These are phyloP conservation scores for Citropsis articulata DNA, from an alignment of 345 rosid species.

Conservation along the genomic window DNA sequence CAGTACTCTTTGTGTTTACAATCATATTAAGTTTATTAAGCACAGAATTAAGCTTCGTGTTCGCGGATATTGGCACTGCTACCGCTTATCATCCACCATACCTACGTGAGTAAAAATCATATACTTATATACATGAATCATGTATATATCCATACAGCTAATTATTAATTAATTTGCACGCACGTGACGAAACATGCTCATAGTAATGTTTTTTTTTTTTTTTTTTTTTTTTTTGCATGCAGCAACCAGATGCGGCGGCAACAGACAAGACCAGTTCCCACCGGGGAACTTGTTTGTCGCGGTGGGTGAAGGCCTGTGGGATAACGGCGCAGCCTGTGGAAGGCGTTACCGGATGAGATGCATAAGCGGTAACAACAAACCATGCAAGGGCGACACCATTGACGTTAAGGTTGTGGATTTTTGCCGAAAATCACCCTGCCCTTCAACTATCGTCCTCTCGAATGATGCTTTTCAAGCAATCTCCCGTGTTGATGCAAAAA, in stretches of 20 bases:
- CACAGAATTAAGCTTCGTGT: constrained; percentile 1
- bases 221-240: background rate
- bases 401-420: constrained; percentile 39
- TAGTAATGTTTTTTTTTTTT: background rate
- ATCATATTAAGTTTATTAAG: constrained; percentile 2
- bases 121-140: background rate
- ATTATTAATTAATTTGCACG: background rate
- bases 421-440: constrained; percentile 31
- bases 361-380: constrained; percentile 26
- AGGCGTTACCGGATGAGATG: constrained; percentile 29
- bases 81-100: constrained; percentile 27
- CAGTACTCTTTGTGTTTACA: background rate
- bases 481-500: constrained; percentile 15
- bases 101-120: constrained; percentile 20
- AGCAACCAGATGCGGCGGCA: constrained; percentile 30
- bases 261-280: constrained; percentile 32
- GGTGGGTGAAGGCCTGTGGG: constrained; percentile 36
- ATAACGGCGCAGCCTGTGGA: constrained; percentile 37
- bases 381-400: constrained; percentile 26
- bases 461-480: constrained; percentile 24
- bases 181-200: background rate
- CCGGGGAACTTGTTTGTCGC: constrained; percentile 26
- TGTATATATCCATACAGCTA: background rate
- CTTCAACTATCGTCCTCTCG: constrained; percentile 32
- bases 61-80: constrained; percentile 32